phyloP scores from a whole-genome alignment of 352 stramenopile species.

The Pythium dissimile region DNA sequence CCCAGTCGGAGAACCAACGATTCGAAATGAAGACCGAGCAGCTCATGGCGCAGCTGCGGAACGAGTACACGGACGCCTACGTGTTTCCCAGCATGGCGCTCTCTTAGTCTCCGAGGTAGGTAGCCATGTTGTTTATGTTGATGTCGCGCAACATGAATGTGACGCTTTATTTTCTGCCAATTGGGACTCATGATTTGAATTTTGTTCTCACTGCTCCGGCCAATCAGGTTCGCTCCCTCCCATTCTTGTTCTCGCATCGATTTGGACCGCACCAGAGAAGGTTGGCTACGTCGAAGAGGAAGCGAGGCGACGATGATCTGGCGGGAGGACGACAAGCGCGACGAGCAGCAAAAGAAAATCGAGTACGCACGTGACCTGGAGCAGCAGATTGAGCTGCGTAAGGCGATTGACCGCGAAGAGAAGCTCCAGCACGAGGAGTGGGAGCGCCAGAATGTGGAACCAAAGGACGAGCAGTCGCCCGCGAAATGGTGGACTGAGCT shows the following conservation, averaged over 20 bases:
- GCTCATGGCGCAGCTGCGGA: constrained; percentile 44
- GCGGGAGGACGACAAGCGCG: constrained; percentile 38
- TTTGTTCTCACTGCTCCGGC: constrained; percentile 6
- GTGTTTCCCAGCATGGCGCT: constrained; percentile 42
- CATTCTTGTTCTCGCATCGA: constrained; percentile 18
- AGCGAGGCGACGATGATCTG: constrained; percentile 38
- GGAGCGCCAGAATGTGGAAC: constrained; percentile 41
- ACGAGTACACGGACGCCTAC: constrained; percentile 64
- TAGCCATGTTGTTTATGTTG: neutral
- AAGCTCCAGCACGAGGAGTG: constrained; percentile 51
- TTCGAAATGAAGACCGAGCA: constrained; percentile 54
- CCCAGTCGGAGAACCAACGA: constrained; percentile 54
- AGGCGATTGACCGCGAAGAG: constrained; percentile 42
- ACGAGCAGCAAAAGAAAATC: constrained; percentile 51
- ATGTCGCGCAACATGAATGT: neutral
- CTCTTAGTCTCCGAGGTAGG: constrained; percentile 18
- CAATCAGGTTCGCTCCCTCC: constrained; percentile 43
- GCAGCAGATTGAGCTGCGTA: constrained; percentile 61
- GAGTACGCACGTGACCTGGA: constrained; percentile 70
- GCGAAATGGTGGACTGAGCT: constrained; percentile 72
- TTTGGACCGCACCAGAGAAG: constrained; percentile 3
- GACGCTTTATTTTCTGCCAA: constrained; percentile 11
- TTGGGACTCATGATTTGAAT: constrained; percentile 1
- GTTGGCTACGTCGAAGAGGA: neutral
- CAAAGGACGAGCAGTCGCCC: constrained; percentile 45